Evolutionary conservation across 257 asterid genomes (phyloP).

Genomic region (Mitragyna speciosa): DNA sequence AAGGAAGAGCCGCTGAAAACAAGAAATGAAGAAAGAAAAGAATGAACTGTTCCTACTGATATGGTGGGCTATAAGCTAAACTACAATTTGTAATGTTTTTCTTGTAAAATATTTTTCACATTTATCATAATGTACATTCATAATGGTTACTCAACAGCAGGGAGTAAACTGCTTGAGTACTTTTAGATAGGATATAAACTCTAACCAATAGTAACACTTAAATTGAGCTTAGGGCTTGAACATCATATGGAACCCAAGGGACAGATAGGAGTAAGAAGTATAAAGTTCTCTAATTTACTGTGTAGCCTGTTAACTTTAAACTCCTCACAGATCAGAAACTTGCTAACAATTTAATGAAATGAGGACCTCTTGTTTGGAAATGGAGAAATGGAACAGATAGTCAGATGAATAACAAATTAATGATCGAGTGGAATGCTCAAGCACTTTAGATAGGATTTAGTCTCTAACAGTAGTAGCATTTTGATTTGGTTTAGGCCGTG

Average conservation of each 20-base stretch:
- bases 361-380: background rate
- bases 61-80: background rate
- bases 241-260: background rate
- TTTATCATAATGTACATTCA: background rate
- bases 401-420: background rate
- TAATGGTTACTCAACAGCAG: background rate
- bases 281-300: background rate
- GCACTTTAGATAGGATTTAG: background rate
- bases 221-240: background rate
- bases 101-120: background rate
- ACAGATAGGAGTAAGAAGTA: background rate
- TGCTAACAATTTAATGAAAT: background rate
- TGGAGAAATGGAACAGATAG: background rate
- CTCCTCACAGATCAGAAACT: background rate
- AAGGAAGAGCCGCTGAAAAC: background rate
- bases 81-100: background rate
- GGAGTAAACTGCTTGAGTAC: background rate
- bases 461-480: background rate
- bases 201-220: too few species aligned
- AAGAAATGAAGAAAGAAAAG: background rate
- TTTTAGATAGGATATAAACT: background rate
- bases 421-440: background rate
- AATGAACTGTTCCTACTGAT: too few species aligned
- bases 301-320: background rate
- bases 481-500: background rate